A percentile compares a stretch with the other conserved stretches of the same genome.
Conservation (phyloP, 148 eudicot species). For the Spergularia bocconei region DNA sequence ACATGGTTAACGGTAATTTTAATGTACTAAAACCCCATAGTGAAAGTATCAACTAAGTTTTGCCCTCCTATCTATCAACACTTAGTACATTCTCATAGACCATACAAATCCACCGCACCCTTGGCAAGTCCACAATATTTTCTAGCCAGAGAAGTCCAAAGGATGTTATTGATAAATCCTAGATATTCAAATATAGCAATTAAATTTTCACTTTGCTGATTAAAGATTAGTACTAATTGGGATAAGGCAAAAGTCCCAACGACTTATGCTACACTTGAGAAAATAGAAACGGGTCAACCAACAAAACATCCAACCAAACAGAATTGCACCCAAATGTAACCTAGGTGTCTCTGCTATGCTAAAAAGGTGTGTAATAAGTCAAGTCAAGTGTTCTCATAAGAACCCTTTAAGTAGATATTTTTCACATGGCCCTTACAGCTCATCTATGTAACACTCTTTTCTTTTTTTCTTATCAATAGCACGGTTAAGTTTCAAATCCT, state of each 20-base stretch:
- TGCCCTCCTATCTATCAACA: background rate
- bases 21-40: background rate
- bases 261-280: background rate
- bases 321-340: too few species aligned
- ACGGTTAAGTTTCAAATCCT: too few species aligned
- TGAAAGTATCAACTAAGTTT: background rate
- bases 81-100: background rate
- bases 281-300: background rate
- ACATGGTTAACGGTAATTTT: background rate
- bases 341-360: too few species aligned
- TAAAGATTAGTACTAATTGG: background rate
- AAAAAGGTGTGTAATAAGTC: too few species aligned
- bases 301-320: too few species aligned
- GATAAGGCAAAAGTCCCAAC: background rate
- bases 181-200: background rate
- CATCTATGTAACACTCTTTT: too few species aligned
- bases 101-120: background rate
- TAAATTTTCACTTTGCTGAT: background rate
- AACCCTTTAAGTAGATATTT: too few species aligned
- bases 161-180: background rate
- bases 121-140: background rate
- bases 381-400: too few species aligned
- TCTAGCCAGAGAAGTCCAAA: background rate
- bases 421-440: too few species aligned
- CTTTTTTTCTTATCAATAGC: too few species aligned